Percentiles rank a stretch among this genome's conserved stretches.
Evolutionary conservation across 1,284 basidiomycete genomes (phyloP).

Genomic region (Agroathelia rolfsii): DNA sequence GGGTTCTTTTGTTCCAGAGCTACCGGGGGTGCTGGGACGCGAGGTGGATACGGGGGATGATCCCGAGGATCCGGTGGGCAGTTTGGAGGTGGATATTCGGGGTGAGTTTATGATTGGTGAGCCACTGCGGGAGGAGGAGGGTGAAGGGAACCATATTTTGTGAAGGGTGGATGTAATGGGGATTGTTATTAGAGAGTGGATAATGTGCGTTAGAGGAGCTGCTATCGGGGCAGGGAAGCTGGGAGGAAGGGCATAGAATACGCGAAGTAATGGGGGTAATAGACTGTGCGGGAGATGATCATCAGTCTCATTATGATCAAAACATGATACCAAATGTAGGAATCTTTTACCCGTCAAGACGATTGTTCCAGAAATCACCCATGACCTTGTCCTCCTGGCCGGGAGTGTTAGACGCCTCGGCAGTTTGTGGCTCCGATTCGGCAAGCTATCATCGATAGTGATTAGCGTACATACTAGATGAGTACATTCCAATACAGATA

Average conservation of each 20-base stretch:
- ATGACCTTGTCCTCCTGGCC: conserved; percentile 27
- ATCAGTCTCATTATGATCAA: neutral
- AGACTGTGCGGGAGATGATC: conserved; percentile 27
- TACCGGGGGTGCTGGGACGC: conserved; percentile 4
- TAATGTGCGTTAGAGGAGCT: conserved; percentile 60
- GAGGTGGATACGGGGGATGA: conserved; percentile 19
- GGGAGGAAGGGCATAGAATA: conserved; percentile 51
- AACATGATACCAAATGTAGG: neutral
- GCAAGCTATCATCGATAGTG: no score
- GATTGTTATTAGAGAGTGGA: conserved; percentile 65
- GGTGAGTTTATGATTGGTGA: conserved; percentile 18
- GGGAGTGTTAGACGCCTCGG: conserved; percentile 15
- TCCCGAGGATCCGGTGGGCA: conserved; percentile 11
- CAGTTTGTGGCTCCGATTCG: conserved; percentile 35
- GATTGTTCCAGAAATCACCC: conserved; percentile 62
- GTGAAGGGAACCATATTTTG: conserved; percentile 35
- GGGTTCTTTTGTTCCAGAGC: conserved; percentile 17
- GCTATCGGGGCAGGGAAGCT: conserved; percentile 52
- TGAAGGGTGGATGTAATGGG: conserved; percentile 50
- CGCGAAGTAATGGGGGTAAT: conserved; percentile 47
- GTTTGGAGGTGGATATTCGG: conserved; percentile 20
- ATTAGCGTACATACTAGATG: conserved; percentile 7
- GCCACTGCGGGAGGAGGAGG: conserved; percentile 17
- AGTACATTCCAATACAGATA: conserved; percentile 3
- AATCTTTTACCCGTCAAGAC: conserved; percentile 49